Percentiles rank a stretch among this genome's conserved stretches.
Conservation (phyloP, 2,329 filamentous ascomycete genomes). For the Xylaria hypoxylon region DNA sequence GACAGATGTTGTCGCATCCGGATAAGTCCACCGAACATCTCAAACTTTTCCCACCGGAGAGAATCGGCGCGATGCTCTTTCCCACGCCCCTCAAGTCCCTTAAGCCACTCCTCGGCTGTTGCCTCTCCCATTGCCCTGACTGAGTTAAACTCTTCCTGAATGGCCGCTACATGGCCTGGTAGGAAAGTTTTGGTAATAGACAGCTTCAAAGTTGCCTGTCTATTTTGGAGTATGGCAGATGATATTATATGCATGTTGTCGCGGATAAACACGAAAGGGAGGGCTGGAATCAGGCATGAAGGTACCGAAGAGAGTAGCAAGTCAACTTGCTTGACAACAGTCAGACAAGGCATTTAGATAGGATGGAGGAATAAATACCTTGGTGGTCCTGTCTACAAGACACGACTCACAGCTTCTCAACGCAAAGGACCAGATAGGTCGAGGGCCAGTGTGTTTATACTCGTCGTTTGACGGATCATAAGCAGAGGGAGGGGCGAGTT, state of each 20-base stretch:
- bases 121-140: slow-evolving; percentile 75
- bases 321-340: slow-evolving; percentile 72
- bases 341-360: slow-evolving; percentile 38
- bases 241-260: slow-evolving; percentile 70
- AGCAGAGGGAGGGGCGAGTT: slow-evolving; percentile 45
- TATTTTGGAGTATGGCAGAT: slow-evolving; percentile 64
- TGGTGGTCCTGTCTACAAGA: slow-evolving; percentile 69
- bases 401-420: slow-evolving; percentile 75
- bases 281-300: slow-evolving; percentile 72
- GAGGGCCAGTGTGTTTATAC: slow-evolving; percentile 70
- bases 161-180: slow-evolving; percentile 69
- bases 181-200: slow-evolving; percentile 75
- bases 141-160: slow-evolving; percentile 71
- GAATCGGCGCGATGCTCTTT: slow-evolving; percentile 70
- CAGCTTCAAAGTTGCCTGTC: slow-evolving; percentile 58
- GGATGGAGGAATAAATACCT: slow-evolving; percentile 63
- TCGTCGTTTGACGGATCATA: slow-evolving; percentile 67
- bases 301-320: slow-evolving; percentile 71
- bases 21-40: slow-evolving; percentile 58
- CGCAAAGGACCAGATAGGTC: slow-evolving; percentile 78
- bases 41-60: slow-evolving; percentile 81
- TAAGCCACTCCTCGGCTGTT: slow-evolving; percentile 80
- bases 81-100: slow-evolving; percentile 75
- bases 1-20: slow-evolving; percentile 53
- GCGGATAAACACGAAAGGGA: slow-evolving; percentile 76